Base-by-base conservation (phyloP, 495 filamentous ascomycete species). In the Sphaerosporella brunnea region DNA sequence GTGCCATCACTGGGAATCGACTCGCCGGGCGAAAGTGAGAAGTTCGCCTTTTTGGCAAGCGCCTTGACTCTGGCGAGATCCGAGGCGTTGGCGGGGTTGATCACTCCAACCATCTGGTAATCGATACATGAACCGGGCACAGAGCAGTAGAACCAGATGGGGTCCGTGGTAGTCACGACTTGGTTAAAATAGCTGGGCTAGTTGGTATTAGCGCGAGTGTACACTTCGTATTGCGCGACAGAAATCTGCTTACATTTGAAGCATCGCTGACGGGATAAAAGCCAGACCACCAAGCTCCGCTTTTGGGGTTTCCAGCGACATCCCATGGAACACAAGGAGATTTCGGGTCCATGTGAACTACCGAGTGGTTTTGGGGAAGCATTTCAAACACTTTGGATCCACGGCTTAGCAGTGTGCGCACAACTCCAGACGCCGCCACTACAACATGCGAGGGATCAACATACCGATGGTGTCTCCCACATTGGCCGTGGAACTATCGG, bases 111-210 rank as follows among this genome's bases (percentile, higher is more conserved):
- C 69, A 71, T 72, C 9, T 56, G 47, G 20, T 55, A 65, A n/a
- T 55, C 51, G 32, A 60, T 63, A 39, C 69, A 72, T 13, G 59
- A 62, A 4, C 56, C 60, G 0, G 56, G 54, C 2, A 66, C 67
- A 0, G 63, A 62, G 52, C 69, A 73, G 53, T 74, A 74, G 54
- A 61, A 73, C 52, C 68, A 73, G 15, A 70, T 58, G 0, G 71
- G 69, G 0, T 59, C 39, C 0, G 63, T 68, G 47, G 60, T 58
- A 36, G 68, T 68, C 56, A 73, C 56, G 0, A 52, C 62, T 2
- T 70, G 35, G 20, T 62, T 63, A 55, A 56, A 73, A 16, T 58
- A 53, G 40, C 61, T 65, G 0, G 64, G 59, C 63, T 70, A 20
- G 30, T 16, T 36, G 19, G 8, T 13, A n/a, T 30, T 28, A 9